Evolutionary conservation across 1,284 basidiomycete genomes (phyloP).

Genomic region (Naganishia cerealis): DNA sequence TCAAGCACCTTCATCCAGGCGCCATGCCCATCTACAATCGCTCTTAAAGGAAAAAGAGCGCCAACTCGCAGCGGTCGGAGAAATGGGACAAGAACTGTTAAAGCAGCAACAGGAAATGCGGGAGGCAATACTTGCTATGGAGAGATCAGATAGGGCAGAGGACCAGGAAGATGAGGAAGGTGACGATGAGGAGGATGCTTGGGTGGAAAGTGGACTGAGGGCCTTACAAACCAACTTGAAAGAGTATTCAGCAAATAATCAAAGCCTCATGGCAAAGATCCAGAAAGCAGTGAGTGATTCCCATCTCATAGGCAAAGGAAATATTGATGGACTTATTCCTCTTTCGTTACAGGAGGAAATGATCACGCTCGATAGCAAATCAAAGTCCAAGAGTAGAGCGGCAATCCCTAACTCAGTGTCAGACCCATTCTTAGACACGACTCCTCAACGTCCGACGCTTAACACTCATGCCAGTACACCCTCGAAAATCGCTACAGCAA

Average conservation of each 20-base stretch:
- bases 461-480: constrained; percentile 15
- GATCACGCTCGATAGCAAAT: constrained; percentile 25
- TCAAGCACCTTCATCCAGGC: constrained; percentile 19
- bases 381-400: constrained; percentile 7
- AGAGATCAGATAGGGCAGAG: constrained; percentile 56
- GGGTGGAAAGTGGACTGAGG: constrained; percentile 21
- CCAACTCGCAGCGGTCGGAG: constrained; percentile 83
- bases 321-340: not conserved
- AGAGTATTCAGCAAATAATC: constrained; percentile 25
- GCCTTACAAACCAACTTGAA: constrained; percentile 25
- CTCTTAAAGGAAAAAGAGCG: constrained; percentile 83
- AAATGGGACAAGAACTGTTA: constrained; percentile 84
- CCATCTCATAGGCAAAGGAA: not conserved
- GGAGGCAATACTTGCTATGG: constrained; percentile 73
- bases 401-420: constrained; percentile 12
- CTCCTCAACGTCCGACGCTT: constrained; percentile 12
- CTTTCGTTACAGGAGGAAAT: constrained; percentile 14
- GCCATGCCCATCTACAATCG: constrained; percentile 63
- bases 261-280: constrained; percentile 10
- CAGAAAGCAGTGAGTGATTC: constrained; percentile 14
- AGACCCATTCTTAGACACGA: constrained; percentile 15
- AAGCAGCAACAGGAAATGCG: constrained; percentile 88
- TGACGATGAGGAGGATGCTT: constrained; percentile 55
- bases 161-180: constrained; percentile 64
- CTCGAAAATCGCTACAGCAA: constrained; percentile 5